Conservation (phyloP, 1,284 basidiomycete genomes). For the Ustilago shanxiensis region DNA sequence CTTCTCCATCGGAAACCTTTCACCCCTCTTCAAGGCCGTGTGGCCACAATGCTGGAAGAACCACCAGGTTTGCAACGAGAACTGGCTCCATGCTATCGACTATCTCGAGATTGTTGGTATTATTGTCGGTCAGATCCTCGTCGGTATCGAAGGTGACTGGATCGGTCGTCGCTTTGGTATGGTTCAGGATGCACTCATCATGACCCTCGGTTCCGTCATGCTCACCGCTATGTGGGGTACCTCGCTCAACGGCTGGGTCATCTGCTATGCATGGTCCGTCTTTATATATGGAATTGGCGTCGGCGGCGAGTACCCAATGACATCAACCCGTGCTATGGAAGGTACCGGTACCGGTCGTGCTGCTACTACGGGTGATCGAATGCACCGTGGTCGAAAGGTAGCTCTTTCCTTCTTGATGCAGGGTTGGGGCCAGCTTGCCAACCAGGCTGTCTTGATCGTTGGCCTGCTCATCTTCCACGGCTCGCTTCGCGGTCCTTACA, state of each 20-base stretch:
- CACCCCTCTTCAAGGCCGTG: constrained; percentile 72
- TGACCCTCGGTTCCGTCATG: constrained; percentile 73
- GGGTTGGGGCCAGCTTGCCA: constrained; percentile 74
- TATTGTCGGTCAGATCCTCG: constrained; percentile 74
- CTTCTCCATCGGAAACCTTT: constrained; percentile 73
- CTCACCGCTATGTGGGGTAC: constrained; percentile 74
- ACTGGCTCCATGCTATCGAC: constrained; percentile 72
- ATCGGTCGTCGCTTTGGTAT: constrained; percentile 74
- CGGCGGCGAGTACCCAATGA: constrained; percentile 75
- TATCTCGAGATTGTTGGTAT: constrained; percentile 74
- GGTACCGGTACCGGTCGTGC: constrained; percentile 70
- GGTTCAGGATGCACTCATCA: constrained; percentile 71
- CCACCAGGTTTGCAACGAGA: constrained; percentile 71
- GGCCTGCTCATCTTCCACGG: constrained; percentile 74
- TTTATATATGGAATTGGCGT: constrained; percentile 73
- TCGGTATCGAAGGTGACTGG: constrained; percentile 75
- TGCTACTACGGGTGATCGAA: constrained; percentile 72
- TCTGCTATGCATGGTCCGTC: constrained; percentile 73
- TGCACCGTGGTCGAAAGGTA: constrained; percentile 74
- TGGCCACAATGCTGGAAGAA: constrained; percentile 74
- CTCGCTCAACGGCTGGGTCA: constrained; percentile 74
- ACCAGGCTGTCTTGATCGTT: constrained; percentile 73
- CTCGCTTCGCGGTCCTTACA: constrained; percentile 71
- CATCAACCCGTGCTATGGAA: constrained; percentile 74
- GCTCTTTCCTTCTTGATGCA: constrained; percentile 74